Evolutionary conservation across 2,329 filamentous ascomycete species (phyloP), one percentile per base, ranked within the genome.

Genomic region (Talaromyces sp.): DNA sequence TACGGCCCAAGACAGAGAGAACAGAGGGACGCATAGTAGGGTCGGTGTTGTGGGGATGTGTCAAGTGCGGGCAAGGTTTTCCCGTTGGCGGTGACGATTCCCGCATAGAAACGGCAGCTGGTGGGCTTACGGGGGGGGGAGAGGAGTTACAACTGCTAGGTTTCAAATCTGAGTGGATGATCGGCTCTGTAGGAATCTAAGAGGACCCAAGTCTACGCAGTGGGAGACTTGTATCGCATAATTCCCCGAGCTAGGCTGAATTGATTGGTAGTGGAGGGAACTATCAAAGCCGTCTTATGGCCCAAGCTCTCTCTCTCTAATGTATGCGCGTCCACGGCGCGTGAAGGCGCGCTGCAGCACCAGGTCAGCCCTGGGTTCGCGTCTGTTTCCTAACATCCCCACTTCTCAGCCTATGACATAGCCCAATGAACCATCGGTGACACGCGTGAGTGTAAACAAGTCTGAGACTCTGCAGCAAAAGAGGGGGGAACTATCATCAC

Each of bases 321-420:
- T n/a, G n/a, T n/a, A 9, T 47, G 40, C 56, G 60, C 61, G 60
- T 56, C 47, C 36, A n/a, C 40, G 49, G 52, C 61, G 58, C 62
- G 62, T 57, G 36, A n/a, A 11, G 36, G 41, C 52, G 57, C 55
- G 55, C 46, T 30, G 19, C 24, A n/a, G 35, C 10, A 4, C 4
- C 9, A 27, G 24, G 24, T 27, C 24, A 27, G 24, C 32, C 17
- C 32, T 27, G 11, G 45, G 33, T 40, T 41, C 35, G 46, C 27
- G 46, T 49, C 46, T 39, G 27, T 3, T 48, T 33, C 37, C 37
- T 32, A 19, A 27, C n/a, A n/a, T 44, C 32, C 29, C 36, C 37
- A 30, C 46, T 39, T 20, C 35, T 40, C 37, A 40, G 27, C 46
- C 27, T 49, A 40, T 49, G 27, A 40, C 36, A 40, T 47, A 47